phyloP scores from a whole-genome alignment of 2,329 filamentous ascomycete genomes.

The Drechslera avenae region DNA sequence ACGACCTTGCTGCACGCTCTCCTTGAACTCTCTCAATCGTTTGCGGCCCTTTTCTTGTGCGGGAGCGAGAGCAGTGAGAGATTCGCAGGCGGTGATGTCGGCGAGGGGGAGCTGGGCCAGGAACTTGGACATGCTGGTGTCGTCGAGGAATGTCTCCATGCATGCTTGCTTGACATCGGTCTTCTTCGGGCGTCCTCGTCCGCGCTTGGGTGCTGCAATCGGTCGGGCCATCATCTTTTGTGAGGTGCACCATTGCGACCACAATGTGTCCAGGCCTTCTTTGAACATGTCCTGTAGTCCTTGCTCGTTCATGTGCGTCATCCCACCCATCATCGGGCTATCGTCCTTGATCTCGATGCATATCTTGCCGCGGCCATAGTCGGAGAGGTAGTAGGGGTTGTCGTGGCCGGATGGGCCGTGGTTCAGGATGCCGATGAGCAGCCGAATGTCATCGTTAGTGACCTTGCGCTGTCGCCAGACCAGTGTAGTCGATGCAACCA shows the following conservation, averaged over 20 bases:
- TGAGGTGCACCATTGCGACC: slow-evolving; percentile 49
- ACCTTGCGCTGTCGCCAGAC: slow-evolving; percentile 55
- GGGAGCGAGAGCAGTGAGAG: slow-evolving; percentile 60
- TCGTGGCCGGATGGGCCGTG: slow-evolving; percentile 33
- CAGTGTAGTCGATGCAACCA: slow-evolving; percentile 50
- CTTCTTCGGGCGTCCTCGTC: slow-evolving; percentile 42
- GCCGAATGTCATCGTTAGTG: slow-evolving; percentile 53
- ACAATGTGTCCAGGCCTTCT: slow-evolving; percentile 52
- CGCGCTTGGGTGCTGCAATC: slow-evolving; percentile 44
- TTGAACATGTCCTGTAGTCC: slow-evolving; percentile 58
- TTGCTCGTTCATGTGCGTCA: slow-evolving; percentile 52
- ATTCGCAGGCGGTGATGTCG: slow-evolving; percentile 58
- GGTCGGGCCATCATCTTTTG: slow-evolving; percentile 31
- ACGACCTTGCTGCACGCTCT: slow-evolving; percentile 55
- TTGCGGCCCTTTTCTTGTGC: slow-evolving; percentile 69
- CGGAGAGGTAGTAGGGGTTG: slow-evolving; percentile 49
- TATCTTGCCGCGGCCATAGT: slow-evolving; percentile 52
- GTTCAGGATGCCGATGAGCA: slow-evolving; percentile 51
- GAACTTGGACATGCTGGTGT: slow-evolving; percentile 53
- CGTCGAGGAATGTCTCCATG: slow-evolving; percentile 54
- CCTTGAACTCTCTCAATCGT: slow-evolving; percentile 71
- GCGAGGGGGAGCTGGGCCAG: slow-evolving; percentile 63
- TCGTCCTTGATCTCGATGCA: slow-evolving; percentile 49
- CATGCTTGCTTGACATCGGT: slow-evolving; percentile 47
- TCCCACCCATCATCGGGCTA: slow-evolving; percentile 30